These are phyloP conservation scores for Endothia cerciana DNA, from an alignment of 2,329 filamentous ascomycete species.

Conservation along the genomic window DNA sequence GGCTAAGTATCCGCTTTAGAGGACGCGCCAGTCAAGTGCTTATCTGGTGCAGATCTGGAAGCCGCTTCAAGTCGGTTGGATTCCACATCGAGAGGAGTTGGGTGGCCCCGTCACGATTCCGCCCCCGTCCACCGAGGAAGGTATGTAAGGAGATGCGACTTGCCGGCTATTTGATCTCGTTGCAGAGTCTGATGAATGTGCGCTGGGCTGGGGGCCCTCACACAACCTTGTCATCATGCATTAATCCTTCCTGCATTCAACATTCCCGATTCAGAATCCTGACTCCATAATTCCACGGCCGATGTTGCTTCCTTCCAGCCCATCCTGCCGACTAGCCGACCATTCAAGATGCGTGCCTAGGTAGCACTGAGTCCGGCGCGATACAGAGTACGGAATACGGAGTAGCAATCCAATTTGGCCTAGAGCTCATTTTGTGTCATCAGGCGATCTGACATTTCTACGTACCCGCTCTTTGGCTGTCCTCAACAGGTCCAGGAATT, in stretches of 20 bases:
- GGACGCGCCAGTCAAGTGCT: constrained; percentile 13
- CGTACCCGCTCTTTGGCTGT: not conserved
- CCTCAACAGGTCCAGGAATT: not conserved
- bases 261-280: constrained; percentile 9
- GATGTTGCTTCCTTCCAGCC: not conserved
- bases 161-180: not conserved
- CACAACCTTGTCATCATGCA: constrained; percentile 7
- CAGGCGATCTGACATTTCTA: not conserved
- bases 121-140: not conserved
- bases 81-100: not conserved
- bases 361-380: not conserved
- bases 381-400: not conserved
- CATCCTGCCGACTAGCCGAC: not conserved
- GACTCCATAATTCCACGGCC: constrained; percentile 9
- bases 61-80: not conserved
- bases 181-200: constrained; percentile 5
- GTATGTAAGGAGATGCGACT: not conserved
- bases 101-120: not conserved
- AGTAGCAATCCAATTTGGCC: not conserved
- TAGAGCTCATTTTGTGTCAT: not conserved
- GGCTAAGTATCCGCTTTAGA: constrained; percentile 20
- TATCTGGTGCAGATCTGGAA: constrained; percentile 16
- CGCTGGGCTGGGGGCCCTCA: not conserved
- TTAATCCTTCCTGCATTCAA: constrained; percentile 8
- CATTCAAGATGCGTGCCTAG: not conserved